Evolutionary conservation across 176 grass and related monocot species (phyloP).

Genomic region (Phragmites australis): DNA sequence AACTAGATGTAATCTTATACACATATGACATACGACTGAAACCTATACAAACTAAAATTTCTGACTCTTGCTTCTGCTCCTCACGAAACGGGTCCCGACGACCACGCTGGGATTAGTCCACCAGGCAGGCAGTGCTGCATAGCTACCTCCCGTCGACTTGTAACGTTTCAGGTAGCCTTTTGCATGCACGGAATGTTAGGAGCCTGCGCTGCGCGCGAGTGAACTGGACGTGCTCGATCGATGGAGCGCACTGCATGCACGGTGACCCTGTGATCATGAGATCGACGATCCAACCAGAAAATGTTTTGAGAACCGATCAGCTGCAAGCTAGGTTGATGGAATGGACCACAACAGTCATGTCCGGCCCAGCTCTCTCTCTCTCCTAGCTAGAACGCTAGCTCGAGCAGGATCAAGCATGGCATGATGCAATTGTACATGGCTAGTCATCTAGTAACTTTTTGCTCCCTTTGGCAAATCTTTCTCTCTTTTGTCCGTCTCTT

Average conservation of each 20-base stretch:
- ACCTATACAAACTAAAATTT: no score
- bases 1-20: no score
- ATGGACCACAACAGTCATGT: constrained; percentile 34
- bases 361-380: neutral
- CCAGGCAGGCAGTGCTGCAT: no score
- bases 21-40: no score
- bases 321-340: no score
- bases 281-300: no score
- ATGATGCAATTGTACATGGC: constrained; percentile 21
- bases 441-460: constrained; percentile 6
- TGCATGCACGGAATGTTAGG: neutral
- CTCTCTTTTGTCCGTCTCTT: constrained; percentile 20
- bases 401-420: neutral
- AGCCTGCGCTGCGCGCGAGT: neutral
- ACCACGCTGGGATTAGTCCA: no score
- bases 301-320: no score
- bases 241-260: neutral
- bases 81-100: no score
- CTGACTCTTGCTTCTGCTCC: no score
- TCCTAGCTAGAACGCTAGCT: neutral
- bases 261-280: no score
- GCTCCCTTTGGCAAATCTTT: neutral
- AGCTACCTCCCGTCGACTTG: neutral
- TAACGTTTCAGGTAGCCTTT: neutral
- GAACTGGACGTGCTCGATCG: no score